Evolutionary conservation across 23 red algal genomes (phyloP).

Genomic region (Gracilariopsis chorda): DNA sequence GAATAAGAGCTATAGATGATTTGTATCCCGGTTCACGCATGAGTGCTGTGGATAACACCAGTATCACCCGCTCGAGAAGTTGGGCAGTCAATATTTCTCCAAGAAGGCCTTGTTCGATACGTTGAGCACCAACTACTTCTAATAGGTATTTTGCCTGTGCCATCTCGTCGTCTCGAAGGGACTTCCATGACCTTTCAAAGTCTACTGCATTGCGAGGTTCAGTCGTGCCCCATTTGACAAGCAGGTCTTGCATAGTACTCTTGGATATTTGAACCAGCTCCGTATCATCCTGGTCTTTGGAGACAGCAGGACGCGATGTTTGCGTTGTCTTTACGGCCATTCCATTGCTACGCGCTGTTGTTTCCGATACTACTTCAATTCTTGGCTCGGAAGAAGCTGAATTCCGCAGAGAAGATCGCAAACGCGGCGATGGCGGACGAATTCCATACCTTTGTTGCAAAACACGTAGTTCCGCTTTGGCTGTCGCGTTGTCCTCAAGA

Average conservation of each 20-base stretch:
- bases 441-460: slow-evolving; percentile 4
- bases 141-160: slow-evolving; percentile 31
- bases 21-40: not conserved
- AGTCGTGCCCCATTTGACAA: slow-evolving; percentile 7
- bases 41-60: slow-evolving; percentile 4
- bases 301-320: not conserved
- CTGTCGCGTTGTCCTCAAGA: slow-evolving; percentile 7
- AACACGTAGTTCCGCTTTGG: not conserved
- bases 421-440: not conserved
- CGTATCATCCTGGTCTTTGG: slow-evolving; percentile 5
- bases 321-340: not conserved
- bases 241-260: slow-evolving; percentile 6
- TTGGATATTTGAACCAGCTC: not conserved
- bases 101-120: slow-evolving; percentile 23
- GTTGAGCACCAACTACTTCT: slow-evolving; percentile 5
- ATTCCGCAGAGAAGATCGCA: slow-evolving; percentile 1
- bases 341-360: not conserved
- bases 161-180: not conserved
- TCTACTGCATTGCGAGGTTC: not conserved
- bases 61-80: not conserved
- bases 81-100: slow-evolving; percentile 44
- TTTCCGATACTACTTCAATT: slow-evolving; percentile 9
- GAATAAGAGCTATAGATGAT: not conserved
- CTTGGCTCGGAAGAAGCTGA: not conserved
- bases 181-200: slow-evolving; percentile 32